Conservation (phyloP, 2,329 filamentous ascomycete genomes). For the Coniochaeta sp. region DNA sequence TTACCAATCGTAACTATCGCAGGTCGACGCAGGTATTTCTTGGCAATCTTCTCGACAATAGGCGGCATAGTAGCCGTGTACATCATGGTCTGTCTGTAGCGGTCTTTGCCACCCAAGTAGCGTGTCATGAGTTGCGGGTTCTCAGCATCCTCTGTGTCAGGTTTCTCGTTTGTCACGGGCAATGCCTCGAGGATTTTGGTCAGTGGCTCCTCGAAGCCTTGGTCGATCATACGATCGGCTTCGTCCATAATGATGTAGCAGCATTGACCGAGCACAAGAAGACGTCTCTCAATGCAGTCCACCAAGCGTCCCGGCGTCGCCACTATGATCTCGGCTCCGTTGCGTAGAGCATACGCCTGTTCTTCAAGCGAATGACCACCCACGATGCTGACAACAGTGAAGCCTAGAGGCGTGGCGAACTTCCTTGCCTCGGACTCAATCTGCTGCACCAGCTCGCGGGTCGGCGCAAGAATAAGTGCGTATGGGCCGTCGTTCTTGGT, state of each 20-base stretch:
- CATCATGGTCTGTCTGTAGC: conserved; percentile 99
- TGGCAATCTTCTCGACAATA: conserved; percentile 89
- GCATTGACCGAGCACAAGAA: conserved; percentile 90
- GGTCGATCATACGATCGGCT: conserved; percentile 97
- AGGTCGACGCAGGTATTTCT: conserved; percentile 88
- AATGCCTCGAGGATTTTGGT: conserved; percentile 96
- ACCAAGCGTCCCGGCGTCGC: conserved; percentile 96
- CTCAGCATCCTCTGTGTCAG: conserved; percentile 87
- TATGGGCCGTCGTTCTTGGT: conserved; percentile 95
- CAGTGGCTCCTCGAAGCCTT: conserved; percentile 94
- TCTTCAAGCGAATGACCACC: conserved; percentile 94
- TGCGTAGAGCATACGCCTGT: conserved; percentile 80
- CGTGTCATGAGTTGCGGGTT: conserved; percentile 77
- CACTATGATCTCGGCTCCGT: conserved; percentile 95
- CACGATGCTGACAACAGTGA: conserved; percentile 94
- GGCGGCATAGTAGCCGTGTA: conserved; percentile 98
- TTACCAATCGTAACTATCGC: conserved; percentile 95
- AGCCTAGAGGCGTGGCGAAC: conserved; percentile 83
- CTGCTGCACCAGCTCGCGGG: conserved; percentile 93
- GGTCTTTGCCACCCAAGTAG: conserved; percentile 65
- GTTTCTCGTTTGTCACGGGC: conserved; percentile 89
- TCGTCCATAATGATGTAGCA: conserved; percentile 99
- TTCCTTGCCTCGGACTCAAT: conserved; percentile 92
- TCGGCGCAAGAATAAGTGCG: conserved; percentile 92
- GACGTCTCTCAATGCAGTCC: conserved; percentile 89